Base-by-base conservation (phyloP, 106 monocot genomes). In the Dendrobium huoshanense region DNA sequence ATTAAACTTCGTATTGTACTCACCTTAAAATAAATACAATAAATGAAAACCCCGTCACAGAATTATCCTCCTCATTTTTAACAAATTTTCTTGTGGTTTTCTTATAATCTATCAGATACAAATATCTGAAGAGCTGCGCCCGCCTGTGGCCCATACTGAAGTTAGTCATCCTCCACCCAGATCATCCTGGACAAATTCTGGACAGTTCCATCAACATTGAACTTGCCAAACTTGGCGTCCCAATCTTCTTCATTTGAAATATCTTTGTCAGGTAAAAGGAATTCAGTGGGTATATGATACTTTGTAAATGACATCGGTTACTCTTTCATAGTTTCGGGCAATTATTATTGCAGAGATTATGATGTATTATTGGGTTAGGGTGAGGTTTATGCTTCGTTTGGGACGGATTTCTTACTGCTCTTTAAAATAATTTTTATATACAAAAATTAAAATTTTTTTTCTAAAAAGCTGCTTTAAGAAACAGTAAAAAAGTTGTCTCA, bases 81-180 rank as follows among this genome's bases (percentile, higher is more conserved):
- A 51, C 51, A 51, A 51, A 51, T 51, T 51, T 51, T 11, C 13
- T 51, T 51, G 13, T 11, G 9, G 51, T 51, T 51, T 51, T 13
- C 51, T 51, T 51, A 51, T 51, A 51, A 51, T 51, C 8, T 27
- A 88, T 88, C 86, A 92, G 65, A 83, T 79, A 15, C 82, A 87
- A 75, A 88, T 45, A 87, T 81, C 67, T 44, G 86, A 93, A 65
- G 87, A 79, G 79, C 70, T 51, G 59, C 81, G 72, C 7, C 79
- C 16, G 5, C 80, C 80, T 77, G 83, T 79, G 19, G 45, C 84
- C 10, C 37, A 73, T 48, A 74, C 80, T 41, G 87, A 86, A 49
- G 72, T 76, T 44, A 84, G 49, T 31, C 77, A 80, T 4, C 84
- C 83, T 22, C 85, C 85, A 49, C 83, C 86, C 49, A 73, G 88